Percentiles rank a stretch among this genome's conserved stretches.
Conservation (phyloP, 306 rosid genomes). For the Pyrus betulifolia region DNA sequence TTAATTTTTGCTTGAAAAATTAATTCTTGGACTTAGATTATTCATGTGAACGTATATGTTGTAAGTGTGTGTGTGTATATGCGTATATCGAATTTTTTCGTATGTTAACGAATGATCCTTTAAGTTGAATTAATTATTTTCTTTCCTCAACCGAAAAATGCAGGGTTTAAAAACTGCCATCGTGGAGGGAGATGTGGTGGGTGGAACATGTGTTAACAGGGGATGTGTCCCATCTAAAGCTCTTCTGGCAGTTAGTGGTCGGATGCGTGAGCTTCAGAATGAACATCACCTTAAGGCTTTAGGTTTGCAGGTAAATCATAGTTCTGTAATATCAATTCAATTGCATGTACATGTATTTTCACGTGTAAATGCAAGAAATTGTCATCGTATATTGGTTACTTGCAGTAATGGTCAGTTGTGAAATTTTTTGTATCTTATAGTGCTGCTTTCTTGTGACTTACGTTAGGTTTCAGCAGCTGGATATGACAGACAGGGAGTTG, state of each 20-base stretch:
- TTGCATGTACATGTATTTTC: not conserved
- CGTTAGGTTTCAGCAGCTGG: constrained; percentile 73
- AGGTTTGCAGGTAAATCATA: constrained; percentile 68
- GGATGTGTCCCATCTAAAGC: constrained; percentile 99
- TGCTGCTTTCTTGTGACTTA: constrained; percentile 9
- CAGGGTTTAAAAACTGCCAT: constrained; percentile 96
- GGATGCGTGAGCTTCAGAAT: constrained; percentile 86
- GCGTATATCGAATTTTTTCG: not conserved
- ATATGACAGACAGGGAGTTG: constrained; percentile 95
- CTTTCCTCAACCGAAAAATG: constrained; percentile 2
- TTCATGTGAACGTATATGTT: not conserved
- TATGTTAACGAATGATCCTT: not conserved
- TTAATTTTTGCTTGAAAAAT: not conserved
- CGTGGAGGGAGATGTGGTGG: constrained; percentile 93
- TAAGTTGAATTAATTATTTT: not conserved
- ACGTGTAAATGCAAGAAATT: not conserved
- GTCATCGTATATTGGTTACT: not conserved
- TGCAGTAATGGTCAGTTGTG: not conserved
- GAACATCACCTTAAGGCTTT: constrained; percentile 86
- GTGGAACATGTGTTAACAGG: constrained; percentile 95
- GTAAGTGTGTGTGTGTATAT: not conserved
- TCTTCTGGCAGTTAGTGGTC: constrained; percentile 94
- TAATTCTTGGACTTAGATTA: too few species aligned
- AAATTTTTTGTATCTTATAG: not conserved
- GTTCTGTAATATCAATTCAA: not conserved